Conservation (phyloP, 495 filamentous ascomycete species). For the Podospora conica region DNA sequence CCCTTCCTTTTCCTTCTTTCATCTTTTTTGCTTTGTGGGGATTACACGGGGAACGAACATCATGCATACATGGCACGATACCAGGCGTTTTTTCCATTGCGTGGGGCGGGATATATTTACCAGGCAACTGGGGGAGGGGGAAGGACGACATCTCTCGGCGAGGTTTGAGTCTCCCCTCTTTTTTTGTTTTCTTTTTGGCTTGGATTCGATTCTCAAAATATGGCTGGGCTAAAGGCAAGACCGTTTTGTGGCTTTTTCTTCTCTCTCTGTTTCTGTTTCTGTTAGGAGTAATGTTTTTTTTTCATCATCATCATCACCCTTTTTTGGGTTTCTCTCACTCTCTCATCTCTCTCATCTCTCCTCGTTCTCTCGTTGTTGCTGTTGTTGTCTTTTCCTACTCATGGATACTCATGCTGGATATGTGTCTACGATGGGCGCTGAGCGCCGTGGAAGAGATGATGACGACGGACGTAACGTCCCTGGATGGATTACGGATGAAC, state of each 20-base stretch:
- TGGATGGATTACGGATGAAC: background rate
- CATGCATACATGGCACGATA: conserved; percentile 27
- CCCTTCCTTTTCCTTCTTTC: background rate
- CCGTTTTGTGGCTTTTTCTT: background rate
- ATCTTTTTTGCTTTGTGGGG: conserved; percentile 1
- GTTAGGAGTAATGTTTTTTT: background rate
- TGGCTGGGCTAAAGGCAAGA: background rate
- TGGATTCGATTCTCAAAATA: background rate
- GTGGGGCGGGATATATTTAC: conserved; percentile 8
- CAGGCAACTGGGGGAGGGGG: conserved; percentile 21
- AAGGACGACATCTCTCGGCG: background rate
- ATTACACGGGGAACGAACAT: conserved; percentile 7
- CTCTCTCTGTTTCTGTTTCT: background rate
- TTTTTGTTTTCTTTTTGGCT: conserved; percentile 5
- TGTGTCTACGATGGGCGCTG: background rate
- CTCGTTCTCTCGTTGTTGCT: background rate
- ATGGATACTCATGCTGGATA: background rate
- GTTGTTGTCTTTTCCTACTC: background rate
- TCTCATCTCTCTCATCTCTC: background rate
- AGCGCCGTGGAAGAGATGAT: background rate
- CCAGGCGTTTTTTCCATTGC: conserved; percentile 23
- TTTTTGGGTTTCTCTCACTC: background rate
- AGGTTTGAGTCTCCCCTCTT: conserved; percentile 1
- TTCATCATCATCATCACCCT: conserved; percentile 3
- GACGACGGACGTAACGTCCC: background rate